phyloP scores from a whole-genome alignment of 139 green algal species.

The Astrephomene gubernaculifera region DNA sequence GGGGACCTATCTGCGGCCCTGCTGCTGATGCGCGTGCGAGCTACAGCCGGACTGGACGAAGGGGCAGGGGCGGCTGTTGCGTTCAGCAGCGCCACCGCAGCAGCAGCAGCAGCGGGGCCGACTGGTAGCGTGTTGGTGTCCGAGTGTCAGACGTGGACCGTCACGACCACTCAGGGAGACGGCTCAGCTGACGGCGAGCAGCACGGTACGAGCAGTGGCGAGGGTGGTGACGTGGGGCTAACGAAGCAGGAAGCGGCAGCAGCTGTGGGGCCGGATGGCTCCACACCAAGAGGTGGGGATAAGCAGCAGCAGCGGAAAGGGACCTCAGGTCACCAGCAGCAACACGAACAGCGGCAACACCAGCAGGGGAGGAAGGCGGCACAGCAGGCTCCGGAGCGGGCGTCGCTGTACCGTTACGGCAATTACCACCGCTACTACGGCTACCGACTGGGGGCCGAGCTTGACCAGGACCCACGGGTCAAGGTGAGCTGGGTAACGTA shows the following conservation, averaged over 20 bases:
- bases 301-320: background rate
- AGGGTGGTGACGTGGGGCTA: too few species aligned
- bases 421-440: constrained; percentile 94
- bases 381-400: background rate
- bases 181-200: too few species aligned
- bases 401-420: constrained; percentile 68
- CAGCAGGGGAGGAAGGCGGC: background rate
- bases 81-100: too few species aligned
- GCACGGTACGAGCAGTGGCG: too few species aligned
- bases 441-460: constrained; percentile 65
- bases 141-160: too few species aligned
- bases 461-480: constrained; percentile 50
- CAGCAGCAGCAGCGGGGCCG: too few species aligned
- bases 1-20: constrained; percentile 52
- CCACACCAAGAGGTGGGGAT: background rate
- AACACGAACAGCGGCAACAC: too few species aligned
- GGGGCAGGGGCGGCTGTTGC: background rate
- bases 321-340: background rate
- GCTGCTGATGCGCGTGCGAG: constrained; percentile 41
- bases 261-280: background rate
- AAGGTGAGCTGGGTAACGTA: constrained; percentile 35
- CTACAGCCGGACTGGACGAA: background rate
- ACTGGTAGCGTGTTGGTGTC: too few species aligned
- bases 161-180: too few species aligned
- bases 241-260: background rate